Evolutionary conservation across 768 basidiomycete species (phyloP).

Genomic region (Termitomyces eurrhizus): DNA sequence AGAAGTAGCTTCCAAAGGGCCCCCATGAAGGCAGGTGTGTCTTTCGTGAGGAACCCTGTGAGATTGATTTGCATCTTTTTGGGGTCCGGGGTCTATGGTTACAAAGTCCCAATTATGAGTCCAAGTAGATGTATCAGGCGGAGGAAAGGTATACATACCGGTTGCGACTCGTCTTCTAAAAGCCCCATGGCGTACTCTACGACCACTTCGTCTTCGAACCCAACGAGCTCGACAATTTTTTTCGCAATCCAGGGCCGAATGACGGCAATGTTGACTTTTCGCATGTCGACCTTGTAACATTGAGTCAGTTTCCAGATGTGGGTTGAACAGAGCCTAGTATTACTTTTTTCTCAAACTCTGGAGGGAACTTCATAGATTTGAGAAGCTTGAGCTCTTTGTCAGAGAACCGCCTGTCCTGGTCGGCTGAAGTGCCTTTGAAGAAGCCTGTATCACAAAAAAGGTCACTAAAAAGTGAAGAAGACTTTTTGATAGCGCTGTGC

Average conservation of each 20-base stretch:
- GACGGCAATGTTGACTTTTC: constrained; percentile 90
- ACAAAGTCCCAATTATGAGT: neutral
- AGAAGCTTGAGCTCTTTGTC: constrained; percentile 93
- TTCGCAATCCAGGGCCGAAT: constrained; percentile 95
- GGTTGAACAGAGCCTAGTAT: neutral
- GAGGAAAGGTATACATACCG: constrained; percentile 45
- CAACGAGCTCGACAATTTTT: constrained; percentile 85
- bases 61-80: constrained; percentile 95
- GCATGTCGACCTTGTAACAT: constrained; percentile 77
- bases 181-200: constrained; percentile 96
- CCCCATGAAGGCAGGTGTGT: constrained; percentile 84
- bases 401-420: constrained; percentile 89
- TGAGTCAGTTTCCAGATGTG: neutral
- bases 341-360: constrained; percentile 86
- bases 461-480: constrained; percentile 17
- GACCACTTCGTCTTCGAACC: constrained; percentile 95
- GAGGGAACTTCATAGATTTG: constrained; percentile 86
- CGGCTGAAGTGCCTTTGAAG: constrained; percentile 88
- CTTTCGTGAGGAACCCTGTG: constrained; percentile 87
- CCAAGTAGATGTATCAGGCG: neutral
- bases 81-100: constrained; percentile 76
- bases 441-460: constrained; percentile 49
- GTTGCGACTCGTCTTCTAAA: constrained; percentile 79
- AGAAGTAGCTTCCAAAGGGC: constrained; percentile 89
- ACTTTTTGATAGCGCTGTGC: constrained; percentile 40